phyloP scores from a whole-genome alignment of 2,329 filamentous ascomycete species.

The Rhexocercosporidium sp. region DNA sequence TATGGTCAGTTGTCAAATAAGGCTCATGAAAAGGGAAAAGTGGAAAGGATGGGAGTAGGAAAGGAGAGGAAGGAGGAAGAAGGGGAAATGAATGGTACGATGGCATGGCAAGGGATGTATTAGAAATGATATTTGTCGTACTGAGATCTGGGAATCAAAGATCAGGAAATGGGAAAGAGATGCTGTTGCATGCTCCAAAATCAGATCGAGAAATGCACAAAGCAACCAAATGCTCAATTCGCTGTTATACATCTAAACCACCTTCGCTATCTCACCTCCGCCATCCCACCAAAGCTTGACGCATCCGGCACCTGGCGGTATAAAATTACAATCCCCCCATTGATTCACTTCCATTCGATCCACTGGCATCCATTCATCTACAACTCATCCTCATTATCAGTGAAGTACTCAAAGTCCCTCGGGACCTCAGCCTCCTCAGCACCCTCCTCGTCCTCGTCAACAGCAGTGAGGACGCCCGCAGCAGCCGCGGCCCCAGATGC shows the following conservation, averaged over 20 bases:
- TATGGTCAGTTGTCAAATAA: too few species aligned
- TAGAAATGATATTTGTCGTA: too few species aligned
- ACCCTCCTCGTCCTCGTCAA: slow-evolving; percentile 82
- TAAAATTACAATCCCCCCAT: slow-evolving; percentile 34
- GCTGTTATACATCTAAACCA: slow-evolving; percentile 16
- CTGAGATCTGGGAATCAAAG: too few species aligned
- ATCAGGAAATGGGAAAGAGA: too few species aligned
- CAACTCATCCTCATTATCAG: slow-evolving; percentile 45
- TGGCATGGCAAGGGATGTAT: too few species aligned
- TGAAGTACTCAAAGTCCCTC: slow-evolving; percentile 78
- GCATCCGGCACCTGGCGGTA: slow-evolving; percentile 22
- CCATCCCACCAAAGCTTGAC: neutral
- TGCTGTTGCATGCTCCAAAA: too few species aligned
- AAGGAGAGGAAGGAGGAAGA: neutral
- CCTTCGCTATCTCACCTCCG: neutral
- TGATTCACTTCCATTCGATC: neutral
- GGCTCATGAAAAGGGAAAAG: neutral
- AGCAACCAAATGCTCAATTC: slow-evolving; percentile 8
- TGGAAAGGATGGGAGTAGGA: neutral
- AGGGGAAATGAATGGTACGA: neutral
- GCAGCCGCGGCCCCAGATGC: slow-evolving; percentile 68
- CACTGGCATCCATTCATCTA: slow-evolving; percentile 8
- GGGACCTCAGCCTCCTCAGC: slow-evolving; percentile 75
- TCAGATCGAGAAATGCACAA: neutral
- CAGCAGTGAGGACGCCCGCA: slow-evolving; percentile 80